Evolutionary conservation across 2,329 filamentous ascomycete genomes (phyloP).

Genomic region (Colletotrichum lindemuthianum): DNA sequence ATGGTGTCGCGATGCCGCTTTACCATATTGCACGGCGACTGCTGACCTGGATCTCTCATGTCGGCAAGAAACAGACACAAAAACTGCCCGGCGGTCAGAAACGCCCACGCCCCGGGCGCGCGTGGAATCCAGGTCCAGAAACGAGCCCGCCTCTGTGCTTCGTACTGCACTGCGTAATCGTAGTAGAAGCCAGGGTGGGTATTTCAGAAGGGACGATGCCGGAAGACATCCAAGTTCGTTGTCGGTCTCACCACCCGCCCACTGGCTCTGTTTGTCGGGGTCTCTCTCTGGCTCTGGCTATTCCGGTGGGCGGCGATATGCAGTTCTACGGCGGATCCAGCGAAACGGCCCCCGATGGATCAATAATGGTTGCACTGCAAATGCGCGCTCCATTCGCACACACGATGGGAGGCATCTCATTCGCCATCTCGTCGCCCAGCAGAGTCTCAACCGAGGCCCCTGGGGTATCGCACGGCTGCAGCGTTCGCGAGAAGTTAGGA

Average conservation of each 20-base stretch:
- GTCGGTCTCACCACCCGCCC: constrained; percentile 2
- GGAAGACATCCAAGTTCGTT: constrained; percentile 7
- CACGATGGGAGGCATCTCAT: not conserved
- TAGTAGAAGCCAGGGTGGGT: constrained; percentile 10
- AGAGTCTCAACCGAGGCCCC: constrained; percentile 20
- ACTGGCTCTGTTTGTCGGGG: constrained; percentile 10
- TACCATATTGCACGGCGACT: not conserved
- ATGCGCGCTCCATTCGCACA: not conserved
- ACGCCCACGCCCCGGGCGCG: not conserved
- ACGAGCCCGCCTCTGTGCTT: not conserved
- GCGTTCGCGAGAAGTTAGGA: no score
- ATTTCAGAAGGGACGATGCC: constrained; percentile 10
- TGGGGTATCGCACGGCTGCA: not conserved
- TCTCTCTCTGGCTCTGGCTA: constrained; percentile 32
- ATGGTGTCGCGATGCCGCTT: not conserved
- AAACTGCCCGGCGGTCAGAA: not conserved
- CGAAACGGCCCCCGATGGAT: constrained; percentile 21
- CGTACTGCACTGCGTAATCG: not conserved
- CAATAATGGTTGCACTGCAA: constrained; percentile 24
- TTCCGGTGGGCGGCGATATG: constrained; percentile 27
- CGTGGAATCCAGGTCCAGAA: not conserved
- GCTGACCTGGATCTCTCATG: not conserved
- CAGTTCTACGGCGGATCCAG: constrained; percentile 31
- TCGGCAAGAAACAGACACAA: not conserved
- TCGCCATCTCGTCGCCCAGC: not conserved